Base-by-base conservation (phyloP, 768 basidiomycete species). In the Epithele typhae region DNA sequence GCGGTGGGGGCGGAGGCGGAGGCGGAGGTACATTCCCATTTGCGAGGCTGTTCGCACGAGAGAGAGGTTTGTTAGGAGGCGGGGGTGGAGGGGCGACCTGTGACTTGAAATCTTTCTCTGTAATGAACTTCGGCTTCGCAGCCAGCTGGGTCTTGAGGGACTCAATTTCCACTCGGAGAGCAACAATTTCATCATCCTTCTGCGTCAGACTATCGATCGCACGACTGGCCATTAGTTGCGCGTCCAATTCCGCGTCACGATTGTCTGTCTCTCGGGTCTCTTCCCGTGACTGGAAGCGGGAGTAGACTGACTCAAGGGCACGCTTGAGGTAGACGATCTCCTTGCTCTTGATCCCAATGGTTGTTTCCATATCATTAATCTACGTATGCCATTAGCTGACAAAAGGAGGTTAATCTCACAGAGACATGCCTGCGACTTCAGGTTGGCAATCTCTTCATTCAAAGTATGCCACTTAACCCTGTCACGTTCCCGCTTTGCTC, bases 221-320 rank as follows among this genome's bases (percentile, higher is more conserved):
- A 25, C 77, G 77, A n/a, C 71, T 74, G 0, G 82, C 88, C 52
- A 94, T 84, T 11, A 72, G 57, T 45, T 84, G 78, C 3, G 85
- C 76, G 55, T 91, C 86, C 39, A 84, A 60, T 40, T 80, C 79
- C 0, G 72, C 64, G 39, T 63, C 71, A 36, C 70, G 72, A 8
- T 21, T 47, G n/a, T 52, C 51, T 3, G 43, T 40, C 40, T 77
- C 74, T 37, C 73, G 67, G 21, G 59, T 59, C 56, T 83, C 79
- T 56, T 79, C 77, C 36, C 77, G 65, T 5, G 77, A 70, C 5
- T 76, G 72, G 61, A 93, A 85, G n/a, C 87, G 76, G 10, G 82
- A 82, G 63, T 90, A 90, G 4, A 94, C 85, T 6, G 87, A 85
- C 63, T 92, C 89, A 30, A 96, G 70, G n/a, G 90, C 87, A 12